Conservation (phyloP, 2,329 filamentous ascomycete species). For the Elsinoe ampelina region DNA sequence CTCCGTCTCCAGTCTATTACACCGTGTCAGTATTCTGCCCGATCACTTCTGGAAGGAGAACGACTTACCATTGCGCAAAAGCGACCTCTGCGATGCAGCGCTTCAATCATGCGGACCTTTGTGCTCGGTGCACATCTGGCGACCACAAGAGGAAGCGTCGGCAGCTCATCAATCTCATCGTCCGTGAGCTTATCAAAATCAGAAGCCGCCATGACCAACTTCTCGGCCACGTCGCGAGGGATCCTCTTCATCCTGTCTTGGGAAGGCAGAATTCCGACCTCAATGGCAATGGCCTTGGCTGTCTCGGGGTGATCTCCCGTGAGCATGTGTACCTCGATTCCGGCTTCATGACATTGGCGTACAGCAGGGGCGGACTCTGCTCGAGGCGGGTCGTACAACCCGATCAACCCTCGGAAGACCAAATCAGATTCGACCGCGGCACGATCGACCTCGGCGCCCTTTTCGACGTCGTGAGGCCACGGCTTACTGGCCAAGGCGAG, state of each 20-base stretch:
- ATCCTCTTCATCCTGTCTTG: slow-evolving; percentile 47
- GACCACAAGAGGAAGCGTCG: slow-evolving; percentile 69
- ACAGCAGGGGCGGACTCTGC: slow-evolving; percentile 68
- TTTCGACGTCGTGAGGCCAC: slow-evolving; percentile 25
- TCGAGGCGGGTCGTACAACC: slow-evolving; percentile 79
- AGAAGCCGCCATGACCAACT: slow-evolving; percentile 62
- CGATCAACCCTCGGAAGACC: slow-evolving; percentile 69
- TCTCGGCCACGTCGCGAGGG: slow-evolving; percentile 50
- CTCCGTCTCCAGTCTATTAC: slow-evolving; percentile 86
- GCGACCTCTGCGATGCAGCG: slow-evolving; percentile 63
- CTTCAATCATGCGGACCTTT: slow-evolving; percentile 86
- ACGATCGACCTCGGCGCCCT: slow-evolving; percentile 31
- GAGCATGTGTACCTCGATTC: slow-evolving; percentile 74
- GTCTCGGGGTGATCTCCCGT: slow-evolving; percentile 76
- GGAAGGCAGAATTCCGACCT: slow-evolving; percentile 65
- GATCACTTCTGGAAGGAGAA: too few species aligned
- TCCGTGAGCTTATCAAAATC: slow-evolving; percentile 56
- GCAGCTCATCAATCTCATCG: slow-evolving; percentile 64
- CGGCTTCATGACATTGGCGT: slow-evolving; percentile 58
- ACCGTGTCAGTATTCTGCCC: slow-evolving; percentile 30
- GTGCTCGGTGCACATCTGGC: slow-evolving; percentile 77
- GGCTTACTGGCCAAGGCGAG: slow-evolving; percentile 50
- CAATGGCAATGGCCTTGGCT: slow-evolving; percentile 65
- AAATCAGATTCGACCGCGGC: slow-evolving; percentile 55
- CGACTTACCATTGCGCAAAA: slow-evolving; percentile 36